Evolutionary conservation across 108 stramenopile genomes (phyloP).

Genomic region (Schizochytrium sp.): DNA sequence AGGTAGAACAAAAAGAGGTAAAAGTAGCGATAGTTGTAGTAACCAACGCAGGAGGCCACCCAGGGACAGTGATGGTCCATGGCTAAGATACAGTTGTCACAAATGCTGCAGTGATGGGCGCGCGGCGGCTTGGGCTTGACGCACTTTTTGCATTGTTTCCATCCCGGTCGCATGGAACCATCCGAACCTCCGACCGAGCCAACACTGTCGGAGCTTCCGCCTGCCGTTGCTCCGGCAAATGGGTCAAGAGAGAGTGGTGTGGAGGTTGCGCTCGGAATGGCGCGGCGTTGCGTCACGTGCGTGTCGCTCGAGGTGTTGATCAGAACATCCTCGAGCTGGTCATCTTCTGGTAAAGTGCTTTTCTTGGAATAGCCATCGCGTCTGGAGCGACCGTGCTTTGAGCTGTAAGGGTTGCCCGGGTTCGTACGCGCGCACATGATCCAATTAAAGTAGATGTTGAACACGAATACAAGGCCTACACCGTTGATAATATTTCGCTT

Average conservation of each 20-base stretch:
- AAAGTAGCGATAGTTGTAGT: conserved; percentile 98
- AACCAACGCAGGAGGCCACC: conserved; percentile 98
- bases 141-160: not conserved
- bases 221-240: too few relatives aligned
- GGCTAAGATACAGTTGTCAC: not conserved
- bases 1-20: conserved; percentile 92
- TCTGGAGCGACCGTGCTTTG: too few relatives aligned
- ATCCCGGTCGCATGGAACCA: not conserved
- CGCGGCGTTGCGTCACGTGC: not conserved
- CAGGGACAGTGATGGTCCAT: conserved; percentile 75
- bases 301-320: not conserved
- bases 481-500: not conserved
- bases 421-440: not conserved
- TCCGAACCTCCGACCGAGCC: not conserved
- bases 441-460: conserved; percentile 1
- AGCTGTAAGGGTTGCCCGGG: not conserved
- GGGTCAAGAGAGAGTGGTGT: too few relatives aligned
- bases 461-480: not conserved
- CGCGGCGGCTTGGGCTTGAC: not conserved
- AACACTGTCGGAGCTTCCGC: not conserved
- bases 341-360: not conserved
- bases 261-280: not conserved
- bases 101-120: conserved; percentile 8
- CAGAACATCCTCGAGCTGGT: not conserved
- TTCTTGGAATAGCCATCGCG: too few relatives aligned